A percentile compares a stretch with the other conserved stretches of the same genome.
phyloP scores from a whole-genome alignment of 2,329 filamentous ascomycete species.

The Pestalotiopsis sp. region DNA sequence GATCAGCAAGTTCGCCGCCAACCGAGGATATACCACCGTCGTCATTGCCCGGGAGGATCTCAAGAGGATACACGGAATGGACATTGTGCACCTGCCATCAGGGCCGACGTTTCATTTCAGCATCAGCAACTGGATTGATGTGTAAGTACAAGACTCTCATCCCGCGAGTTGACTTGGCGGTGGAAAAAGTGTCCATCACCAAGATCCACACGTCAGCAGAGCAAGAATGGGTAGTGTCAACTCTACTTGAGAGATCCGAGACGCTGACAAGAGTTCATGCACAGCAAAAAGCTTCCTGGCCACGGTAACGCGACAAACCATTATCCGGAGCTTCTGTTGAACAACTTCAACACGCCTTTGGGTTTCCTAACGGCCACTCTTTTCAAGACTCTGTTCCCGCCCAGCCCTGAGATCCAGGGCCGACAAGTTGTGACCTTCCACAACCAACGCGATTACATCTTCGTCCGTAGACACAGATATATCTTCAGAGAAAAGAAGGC shows the following conservation, averaged over 20 bases:
- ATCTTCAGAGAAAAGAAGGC: conserved; percentile 86
- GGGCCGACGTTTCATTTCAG: conserved; percentile 94
- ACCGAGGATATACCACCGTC: conserved; percentile 81
- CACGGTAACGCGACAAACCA: conserved; percentile 89
- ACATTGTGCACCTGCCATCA: conserved; percentile 79
- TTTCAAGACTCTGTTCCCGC: conserved; percentile 80
- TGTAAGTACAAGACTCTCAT: background rate
- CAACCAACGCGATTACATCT: conserved; percentile 62
- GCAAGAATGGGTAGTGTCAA: conserved; percentile 13
- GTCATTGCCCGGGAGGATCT: conserved; percentile 86
- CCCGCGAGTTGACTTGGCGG: background rate
- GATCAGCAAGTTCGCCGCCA: conserved; percentile 82
- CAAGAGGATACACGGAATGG: conserved; percentile 81
- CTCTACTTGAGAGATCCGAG: conserved; percentile 81
- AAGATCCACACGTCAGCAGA: background rate
- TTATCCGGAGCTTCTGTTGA: conserved; percentile 86
- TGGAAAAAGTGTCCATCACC: background rate
- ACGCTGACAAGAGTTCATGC: conserved; percentile 32
- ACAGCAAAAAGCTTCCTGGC: conserved; percentile 75
- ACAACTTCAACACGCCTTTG: conserved; percentile 92
- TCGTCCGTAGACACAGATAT: conserved; percentile 70
- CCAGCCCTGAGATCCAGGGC: conserved; percentile 80
- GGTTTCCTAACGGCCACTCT: conserved; percentile 86
- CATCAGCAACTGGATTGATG: conserved; percentile 64
- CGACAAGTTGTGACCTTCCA: conserved; percentile 90